A percentile compares a stretch with the other conserved stretches of the same genome.
Evolutionary conservation across 129 eudicot genomes (phyloP).

Genomic region (Tagetes patula): DNA sequence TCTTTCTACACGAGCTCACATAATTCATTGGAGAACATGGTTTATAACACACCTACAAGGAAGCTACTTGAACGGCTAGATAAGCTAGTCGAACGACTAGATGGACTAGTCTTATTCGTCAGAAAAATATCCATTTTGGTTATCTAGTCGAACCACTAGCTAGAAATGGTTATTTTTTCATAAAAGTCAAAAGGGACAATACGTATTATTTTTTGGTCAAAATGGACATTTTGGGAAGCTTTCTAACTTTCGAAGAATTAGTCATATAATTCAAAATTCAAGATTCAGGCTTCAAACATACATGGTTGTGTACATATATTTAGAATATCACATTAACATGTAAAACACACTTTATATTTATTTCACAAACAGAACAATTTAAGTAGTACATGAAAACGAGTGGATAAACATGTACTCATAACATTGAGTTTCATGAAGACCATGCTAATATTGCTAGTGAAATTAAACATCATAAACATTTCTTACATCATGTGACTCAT

Average conservation of each 20-base stretch:
- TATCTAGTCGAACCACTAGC: too few species aligned
- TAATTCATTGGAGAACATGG: background rate
- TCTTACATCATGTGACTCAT: constrained; percentile 31
- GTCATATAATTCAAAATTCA: constrained; percentile 23
- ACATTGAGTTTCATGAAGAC: constrained; percentile 29
- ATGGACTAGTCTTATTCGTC: too few species aligned
- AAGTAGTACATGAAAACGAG: constrained; percentile 38
- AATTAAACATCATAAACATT: constrained; percentile 23
- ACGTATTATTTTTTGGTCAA: too few species aligned
- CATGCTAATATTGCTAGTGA: constrained; percentile 24
- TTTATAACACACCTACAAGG: background rate
- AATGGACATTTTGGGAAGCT: too few species aligned
- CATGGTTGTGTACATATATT: constrained; percentile 22
- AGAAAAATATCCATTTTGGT: too few species aligned
- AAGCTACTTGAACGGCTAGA: too few species aligned
- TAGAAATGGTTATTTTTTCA: too few species aligned
- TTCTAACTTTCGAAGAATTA: background rate
- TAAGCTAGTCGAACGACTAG: too few species aligned
- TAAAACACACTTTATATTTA: constrained; percentile 32
- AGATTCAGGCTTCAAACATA: constrained; percentile 3
- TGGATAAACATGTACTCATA: constrained; percentile 27
- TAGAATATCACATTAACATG: constrained; percentile 25
- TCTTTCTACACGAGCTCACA: too few species aligned
- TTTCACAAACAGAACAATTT: constrained; percentile 31
- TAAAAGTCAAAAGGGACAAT: too few species aligned